These are phyloP conservation scores for Pseudogymnoascus sp. DNA, from an alignment of 2,329 filamentous ascomycete species.

Conservation along the genomic window DNA sequence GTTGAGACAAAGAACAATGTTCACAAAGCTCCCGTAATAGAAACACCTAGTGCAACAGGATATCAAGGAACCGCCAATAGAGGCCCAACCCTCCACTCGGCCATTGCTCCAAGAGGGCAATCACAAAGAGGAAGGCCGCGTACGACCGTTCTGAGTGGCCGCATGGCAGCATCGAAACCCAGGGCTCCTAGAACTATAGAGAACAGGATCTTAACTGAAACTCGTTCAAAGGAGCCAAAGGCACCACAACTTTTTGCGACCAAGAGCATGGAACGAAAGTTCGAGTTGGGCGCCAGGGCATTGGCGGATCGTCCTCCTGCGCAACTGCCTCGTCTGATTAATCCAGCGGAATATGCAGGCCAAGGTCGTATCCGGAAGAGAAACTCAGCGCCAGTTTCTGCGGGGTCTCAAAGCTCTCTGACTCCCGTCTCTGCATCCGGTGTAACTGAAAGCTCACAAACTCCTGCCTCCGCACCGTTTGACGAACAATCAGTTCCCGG, in stretches of 20 bases:
- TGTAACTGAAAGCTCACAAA: not conserved
- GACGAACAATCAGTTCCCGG: not conserved
- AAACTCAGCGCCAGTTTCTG: not conserved
- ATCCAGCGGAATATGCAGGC: not conserved
- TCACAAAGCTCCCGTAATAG: not conserved
- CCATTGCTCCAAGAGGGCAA: not conserved
- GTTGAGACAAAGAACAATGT: too few relatives aligned
- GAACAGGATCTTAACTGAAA: not conserved
- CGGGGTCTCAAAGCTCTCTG: not conserved
- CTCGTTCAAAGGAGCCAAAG: not conserved
- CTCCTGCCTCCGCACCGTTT: not conserved
- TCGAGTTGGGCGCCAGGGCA: not conserved
- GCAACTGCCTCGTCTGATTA: not conserved
- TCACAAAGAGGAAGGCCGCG: not conserved
- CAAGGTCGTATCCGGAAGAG: not conserved
- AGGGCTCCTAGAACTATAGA: not conserved
- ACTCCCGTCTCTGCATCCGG: not conserved
- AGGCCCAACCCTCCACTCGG: not conserved
- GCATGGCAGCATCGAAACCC: not conserved
- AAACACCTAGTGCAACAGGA: conserved; percentile 18
- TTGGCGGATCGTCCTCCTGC: conserved; percentile 4
- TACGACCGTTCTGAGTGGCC: not conserved
- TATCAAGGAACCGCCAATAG: conserved; percentile 25
- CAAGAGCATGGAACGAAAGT: not conserved
- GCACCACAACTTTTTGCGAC: not conserved